Percentiles rank a stretch among this genome's conserved stretches.
phyloP scores from a whole-genome alignment of 306 rosid species.

The Dryas drummondii region DNA sequence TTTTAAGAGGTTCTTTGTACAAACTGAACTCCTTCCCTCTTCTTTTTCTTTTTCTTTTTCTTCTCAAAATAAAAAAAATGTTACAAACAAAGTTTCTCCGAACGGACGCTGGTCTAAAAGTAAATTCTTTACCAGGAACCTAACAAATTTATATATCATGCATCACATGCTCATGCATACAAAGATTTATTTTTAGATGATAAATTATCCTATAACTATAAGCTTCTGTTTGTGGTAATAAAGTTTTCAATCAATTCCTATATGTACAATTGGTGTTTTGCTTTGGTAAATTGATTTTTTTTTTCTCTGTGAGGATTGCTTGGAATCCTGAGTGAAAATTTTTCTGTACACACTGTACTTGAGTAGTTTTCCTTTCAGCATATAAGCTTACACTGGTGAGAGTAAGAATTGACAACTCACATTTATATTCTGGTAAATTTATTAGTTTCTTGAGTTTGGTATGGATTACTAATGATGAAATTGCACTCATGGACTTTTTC shows the following conservation, averaged over 20 bases:
- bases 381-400: background rate
- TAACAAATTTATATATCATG: background rate
- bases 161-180: background rate
- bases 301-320: conserved; percentile 18
- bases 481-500: conserved; percentile 2
- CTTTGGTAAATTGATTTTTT: conserved; percentile 5
- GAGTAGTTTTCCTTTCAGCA: conserved; percentile 6
- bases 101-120: background rate
- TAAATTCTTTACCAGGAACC: background rate
- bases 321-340: background rate
- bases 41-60: background rate
- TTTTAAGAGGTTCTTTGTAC: background rate
- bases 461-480: background rate
- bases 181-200: conserved; percentile 1
- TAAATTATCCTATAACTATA: background rate
- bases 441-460: background rate
- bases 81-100: background rate
- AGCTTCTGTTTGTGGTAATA: background rate
- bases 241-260: background rate
- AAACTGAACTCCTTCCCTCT: background rate
- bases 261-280: background rate
- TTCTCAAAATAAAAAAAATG: background rate
- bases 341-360: background rate
- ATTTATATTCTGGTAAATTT: background rate
- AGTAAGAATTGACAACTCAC: background rate